Conservation (phyloP, 352 stramenopile genomes). For the Phytophthora rubi region DNA sequence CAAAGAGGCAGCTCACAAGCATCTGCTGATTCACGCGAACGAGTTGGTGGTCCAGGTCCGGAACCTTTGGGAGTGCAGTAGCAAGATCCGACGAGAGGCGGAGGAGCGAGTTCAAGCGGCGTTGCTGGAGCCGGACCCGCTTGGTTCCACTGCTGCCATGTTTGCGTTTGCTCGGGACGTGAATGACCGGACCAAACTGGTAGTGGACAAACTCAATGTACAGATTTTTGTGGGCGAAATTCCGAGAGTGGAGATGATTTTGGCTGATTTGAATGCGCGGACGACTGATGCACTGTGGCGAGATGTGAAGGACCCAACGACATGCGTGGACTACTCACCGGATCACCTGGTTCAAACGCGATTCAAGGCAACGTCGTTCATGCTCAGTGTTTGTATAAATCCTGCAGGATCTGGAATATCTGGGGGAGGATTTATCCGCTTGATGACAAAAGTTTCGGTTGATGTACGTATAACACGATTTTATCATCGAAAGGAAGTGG, state of each 20-base stretch:
- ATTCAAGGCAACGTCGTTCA: conserved; percentile 68
- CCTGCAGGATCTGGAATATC: neutral
- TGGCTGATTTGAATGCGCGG: conserved; percentile 53
- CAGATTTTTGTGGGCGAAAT: conserved; percentile 53
- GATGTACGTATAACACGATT: conserved; percentile 62
- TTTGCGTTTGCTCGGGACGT: conserved; percentile 64
- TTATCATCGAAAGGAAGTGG: conserved; percentile 47
- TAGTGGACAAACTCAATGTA: conserved; percentile 58
- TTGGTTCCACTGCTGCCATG: conserved; percentile 69
- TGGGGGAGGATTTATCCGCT: conserved; percentile 1
- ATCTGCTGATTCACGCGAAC: conserved; percentile 50
- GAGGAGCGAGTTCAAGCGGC: conserved; percentile 45
- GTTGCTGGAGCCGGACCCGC: conserved; percentile 56
- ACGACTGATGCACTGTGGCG: conserved; percentile 74
- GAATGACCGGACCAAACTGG: conserved; percentile 53
- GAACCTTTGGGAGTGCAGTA: conserved; percentile 55
- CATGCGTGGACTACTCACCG: conserved; percentile 63
- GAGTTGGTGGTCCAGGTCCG: conserved; percentile 63
- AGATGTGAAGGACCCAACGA: conserved; percentile 64
- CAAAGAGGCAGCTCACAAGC: conserved; percentile 58
- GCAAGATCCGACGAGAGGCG: conserved; percentile 39
- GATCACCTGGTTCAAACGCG: conserved; percentile 68
- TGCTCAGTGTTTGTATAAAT: conserved; percentile 48
- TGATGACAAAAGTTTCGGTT: conserved; percentile 57
- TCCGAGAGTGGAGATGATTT: conserved; percentile 45